Percentiles rank a stretch among this genome's conserved stretches.
These are phyloP conservation scores for Microdochium trichocladiopsis DNA, from an alignment of 2,329 filamentous ascomycete species.

Conservation along the genomic window DNA sequence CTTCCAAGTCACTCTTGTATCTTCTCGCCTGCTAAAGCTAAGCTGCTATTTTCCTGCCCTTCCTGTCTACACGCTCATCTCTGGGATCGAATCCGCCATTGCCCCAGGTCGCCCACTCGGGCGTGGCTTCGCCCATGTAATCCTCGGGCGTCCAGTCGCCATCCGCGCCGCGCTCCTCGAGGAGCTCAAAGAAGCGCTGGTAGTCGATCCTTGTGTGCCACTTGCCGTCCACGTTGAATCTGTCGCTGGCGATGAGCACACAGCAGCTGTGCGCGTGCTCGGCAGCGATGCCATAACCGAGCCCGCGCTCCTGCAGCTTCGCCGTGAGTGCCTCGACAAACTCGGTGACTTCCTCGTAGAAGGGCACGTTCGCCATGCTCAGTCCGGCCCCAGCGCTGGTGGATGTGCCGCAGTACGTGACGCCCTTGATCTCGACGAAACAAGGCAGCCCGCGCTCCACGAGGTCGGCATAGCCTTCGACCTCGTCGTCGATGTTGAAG, in stretches of 20 bases:
- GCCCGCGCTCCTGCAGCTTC: slow-evolving; percentile 60
- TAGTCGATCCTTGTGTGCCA: slow-evolving; percentile 96
- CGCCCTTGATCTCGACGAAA: slow-evolving; percentile 93
- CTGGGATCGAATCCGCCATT: slow-evolving; percentile 90
- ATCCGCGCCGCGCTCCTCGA: slow-evolving; percentile 60
- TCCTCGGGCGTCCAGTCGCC: slow-evolving; percentile 79
- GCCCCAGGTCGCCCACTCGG: slow-evolving; percentile 93
- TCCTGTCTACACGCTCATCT: slow-evolving; percentile 80
- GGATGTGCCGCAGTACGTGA: slow-evolving; percentile 91
- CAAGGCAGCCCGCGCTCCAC: slow-evolving; percentile 81
- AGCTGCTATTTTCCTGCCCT: slow-evolving; percentile 58
- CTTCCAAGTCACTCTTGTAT: background rate
- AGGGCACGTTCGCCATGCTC: slow-evolving; percentile 96
- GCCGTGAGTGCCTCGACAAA: slow-evolving; percentile 73
- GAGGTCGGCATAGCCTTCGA: slow-evolving; percentile 80
- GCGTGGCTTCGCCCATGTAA: slow-evolving; percentile 78
- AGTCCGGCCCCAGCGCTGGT: slow-evolving; percentile 78
- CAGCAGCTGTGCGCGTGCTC: slow-evolving; percentile 96
- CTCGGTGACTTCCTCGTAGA: slow-evolving; percentile 81
- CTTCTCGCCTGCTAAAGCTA: background rate
- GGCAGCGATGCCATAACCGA: slow-evolving; percentile 85
- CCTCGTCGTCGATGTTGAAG: slow-evolving; percentile 95
- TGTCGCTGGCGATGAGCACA: slow-evolving; percentile 73
- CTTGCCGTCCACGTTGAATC: slow-evolving; percentile 69
- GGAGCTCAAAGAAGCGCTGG: slow-evolving; percentile 74